A percentile compares a stretch with the other conserved stretches of the same genome.
Evolutionary conservation across 768 basidiomycete species (phyloP).

Genomic region (Tylopilus vinaceipallidus): DNA sequence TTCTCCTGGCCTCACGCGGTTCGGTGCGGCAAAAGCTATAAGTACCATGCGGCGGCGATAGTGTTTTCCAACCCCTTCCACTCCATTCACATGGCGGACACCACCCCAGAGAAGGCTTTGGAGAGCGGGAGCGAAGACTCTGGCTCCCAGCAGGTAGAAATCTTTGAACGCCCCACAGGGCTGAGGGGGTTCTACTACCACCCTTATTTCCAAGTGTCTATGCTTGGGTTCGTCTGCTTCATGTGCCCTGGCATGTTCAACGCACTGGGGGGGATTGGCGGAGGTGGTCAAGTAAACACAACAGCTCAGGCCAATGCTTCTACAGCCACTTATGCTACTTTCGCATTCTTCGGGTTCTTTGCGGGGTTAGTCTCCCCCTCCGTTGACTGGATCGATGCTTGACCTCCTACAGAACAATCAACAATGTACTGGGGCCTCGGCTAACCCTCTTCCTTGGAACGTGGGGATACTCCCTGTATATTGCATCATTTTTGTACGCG

Average conservation of each 20-base stretch:
- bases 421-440: conserved; percentile 77
- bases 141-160: conserved; percentile 25
- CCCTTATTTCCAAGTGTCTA: conserved; percentile 41
- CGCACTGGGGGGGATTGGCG: conserved; percentile 76
- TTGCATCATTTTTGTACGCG: conserved; percentile 67
- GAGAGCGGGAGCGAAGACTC: conserved; percentile 31
- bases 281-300: conserved; percentile 69
- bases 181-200: conserved; percentile 57
- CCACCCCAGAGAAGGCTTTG: conserved; percentile 17
- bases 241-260: conserved; percentile 74
- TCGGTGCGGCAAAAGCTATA: conserved; percentile 9
- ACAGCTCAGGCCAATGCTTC: conserved; percentile 69
- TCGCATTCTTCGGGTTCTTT: conserved; percentile 62
- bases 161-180: conserved; percentile 49
- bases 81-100: conserved; percentile 15
- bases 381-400: background rate
- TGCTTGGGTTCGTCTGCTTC: conserved; percentile 68
- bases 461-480: conserved; percentile 72
- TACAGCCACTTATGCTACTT: conserved; percentile 63
- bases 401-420: conserved; percentile 53
- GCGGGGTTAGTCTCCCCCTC: conserved; percentile 51
- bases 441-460: conserved; percentile 74
- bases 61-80: background rate
- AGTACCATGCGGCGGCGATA: conserved; percentile 6
- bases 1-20: background rate